phyloP scores from a whole-genome alignment of 345 rosid species.

The Eutrema heterophyllum region DNA sequence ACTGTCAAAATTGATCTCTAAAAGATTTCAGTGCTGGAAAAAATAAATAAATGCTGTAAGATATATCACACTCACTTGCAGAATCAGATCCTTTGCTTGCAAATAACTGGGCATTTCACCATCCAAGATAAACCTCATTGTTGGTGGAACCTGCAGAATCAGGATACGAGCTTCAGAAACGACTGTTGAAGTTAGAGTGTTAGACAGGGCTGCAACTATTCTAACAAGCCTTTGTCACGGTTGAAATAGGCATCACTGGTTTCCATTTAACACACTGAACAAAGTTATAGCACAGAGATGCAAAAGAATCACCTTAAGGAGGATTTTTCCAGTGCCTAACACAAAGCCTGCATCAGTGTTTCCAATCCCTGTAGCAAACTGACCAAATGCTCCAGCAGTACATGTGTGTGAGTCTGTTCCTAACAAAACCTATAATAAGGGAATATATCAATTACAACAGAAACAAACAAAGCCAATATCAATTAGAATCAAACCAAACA shows the following conservation, averaged over 20 bases:
- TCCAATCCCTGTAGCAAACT: constrained; percentile 98
- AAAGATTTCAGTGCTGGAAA: not conserved
- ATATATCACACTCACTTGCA: constrained; percentile 59
- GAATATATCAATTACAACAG: not conserved
- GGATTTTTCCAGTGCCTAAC: constrained; percentile 84
- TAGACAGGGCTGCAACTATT: not conserved
- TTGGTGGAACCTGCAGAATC: constrained; percentile 76
- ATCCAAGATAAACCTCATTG: constrained; percentile 90
- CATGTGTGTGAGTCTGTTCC: constrained; percentile 99
- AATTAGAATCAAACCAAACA: not conserved
- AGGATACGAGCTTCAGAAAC: constrained; percentile 4
- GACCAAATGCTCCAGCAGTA: constrained; percentile 98
- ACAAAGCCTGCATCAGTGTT: constrained; percentile 98
- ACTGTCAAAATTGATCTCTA: not conserved
- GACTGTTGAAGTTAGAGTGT: not conserved
- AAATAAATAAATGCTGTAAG: not conserved
- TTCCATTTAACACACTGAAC: not conserved
- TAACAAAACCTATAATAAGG: constrained; percentile 58
- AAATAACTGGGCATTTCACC: constrained; percentile 95
- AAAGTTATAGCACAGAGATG: not conserved
- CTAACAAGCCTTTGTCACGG: not conserved
- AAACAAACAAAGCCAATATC: not conserved
- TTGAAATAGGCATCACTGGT: not conserved
- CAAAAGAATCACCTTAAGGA: constrained; percentile 61
- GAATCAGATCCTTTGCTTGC: constrained; percentile 93